phyloP scores from a whole-genome alignment of 2,329 filamentous ascomycete species.

The Neofusicoccum umdonicola region DNA sequence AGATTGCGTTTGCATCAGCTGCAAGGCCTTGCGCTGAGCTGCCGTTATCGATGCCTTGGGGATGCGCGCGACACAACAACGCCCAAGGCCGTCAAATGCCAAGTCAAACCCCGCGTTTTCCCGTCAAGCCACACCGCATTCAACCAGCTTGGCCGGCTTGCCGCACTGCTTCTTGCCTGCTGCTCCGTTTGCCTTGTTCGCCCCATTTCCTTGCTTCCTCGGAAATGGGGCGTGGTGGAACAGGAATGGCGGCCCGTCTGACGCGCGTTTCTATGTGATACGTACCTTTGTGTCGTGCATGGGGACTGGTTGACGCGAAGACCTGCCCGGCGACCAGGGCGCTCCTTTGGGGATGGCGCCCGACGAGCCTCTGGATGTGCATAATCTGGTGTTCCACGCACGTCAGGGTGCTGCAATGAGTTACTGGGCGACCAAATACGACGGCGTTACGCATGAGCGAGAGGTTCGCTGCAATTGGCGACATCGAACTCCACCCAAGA shows the following conservation, averaged over 20 bases:
- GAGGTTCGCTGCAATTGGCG: no score
- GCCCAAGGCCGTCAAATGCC: neutral
- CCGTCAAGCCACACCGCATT: constrained; percentile 14
- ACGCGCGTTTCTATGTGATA: neutral
- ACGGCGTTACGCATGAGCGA: no score
- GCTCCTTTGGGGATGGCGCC: neutral
- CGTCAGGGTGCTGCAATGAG: no score
- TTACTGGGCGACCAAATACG: no score
- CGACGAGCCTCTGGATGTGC: no score
- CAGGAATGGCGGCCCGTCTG: constrained; percentile 4
- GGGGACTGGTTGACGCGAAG: neutral
- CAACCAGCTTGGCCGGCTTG: constrained; percentile 5
- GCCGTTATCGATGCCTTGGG: no score
- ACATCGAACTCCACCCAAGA: no score
- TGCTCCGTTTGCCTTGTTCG: neutral
- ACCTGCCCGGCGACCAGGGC: neutral
- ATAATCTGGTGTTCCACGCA: neutral
- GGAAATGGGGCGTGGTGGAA: neutral
- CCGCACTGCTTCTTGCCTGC: neutral
- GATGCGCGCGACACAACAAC: neutral
- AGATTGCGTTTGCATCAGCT: no score
- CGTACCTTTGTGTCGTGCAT: neutral
- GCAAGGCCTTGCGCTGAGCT: no score
- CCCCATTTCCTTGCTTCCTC: neutral
- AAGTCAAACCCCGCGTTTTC: constrained; percentile 15